Evolutionary conservation across 1,284 basidiomycete species (phyloP), one percentile per base, ranked within the genome.

Genomic region (Cryptococcus sp.): DNA sequence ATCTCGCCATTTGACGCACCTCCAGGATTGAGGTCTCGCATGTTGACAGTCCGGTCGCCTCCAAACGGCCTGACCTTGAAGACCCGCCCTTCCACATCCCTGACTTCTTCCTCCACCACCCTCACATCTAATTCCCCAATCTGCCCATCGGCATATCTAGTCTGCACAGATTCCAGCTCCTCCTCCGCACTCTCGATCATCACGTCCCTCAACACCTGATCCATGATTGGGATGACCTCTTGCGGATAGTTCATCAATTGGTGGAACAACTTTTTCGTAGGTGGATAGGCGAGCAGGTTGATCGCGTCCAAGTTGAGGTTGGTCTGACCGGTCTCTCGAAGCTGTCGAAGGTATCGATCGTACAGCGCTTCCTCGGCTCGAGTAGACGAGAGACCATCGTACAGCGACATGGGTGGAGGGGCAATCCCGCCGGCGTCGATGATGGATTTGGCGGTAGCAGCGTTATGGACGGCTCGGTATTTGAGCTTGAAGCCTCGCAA

Each of bases 181-280:
- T 83, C 77, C 48, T 91, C 84, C 0, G 85, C 86, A 25, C 85
- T 63, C 56, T 88, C 85, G 42, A 90, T 73, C 84, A 94, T 86
- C 47, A 87, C 73, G 64, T 97, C 93, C 72, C 93, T 90, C 58
- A 97, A 76, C 0, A 92, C 86, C 65, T 93, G 89, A 78, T 98
- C 95, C 85, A 97, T 92, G 45, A 90, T 88, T 2, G 94, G 94
- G 36, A 98, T 81, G 45, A 97, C 83, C 76, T 98, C 94, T 71
- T 97, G 92, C 0, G 94, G 95, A 70, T 94, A 98, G 66, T 91
- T 92, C 57, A 84, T 72, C 12, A 97, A 76, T 63, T 88, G 86
- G 36, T 76, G 75, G 66, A 87, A 81, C 12, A 97, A 77, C 71
- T 90, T 91, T 66, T 82, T 84, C 53, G 83, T 83, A 5, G 87